phyloP scores from a whole-genome alignment of 2,329 filamentous ascomycete species.

The Elsinoe perseae region DNA sequence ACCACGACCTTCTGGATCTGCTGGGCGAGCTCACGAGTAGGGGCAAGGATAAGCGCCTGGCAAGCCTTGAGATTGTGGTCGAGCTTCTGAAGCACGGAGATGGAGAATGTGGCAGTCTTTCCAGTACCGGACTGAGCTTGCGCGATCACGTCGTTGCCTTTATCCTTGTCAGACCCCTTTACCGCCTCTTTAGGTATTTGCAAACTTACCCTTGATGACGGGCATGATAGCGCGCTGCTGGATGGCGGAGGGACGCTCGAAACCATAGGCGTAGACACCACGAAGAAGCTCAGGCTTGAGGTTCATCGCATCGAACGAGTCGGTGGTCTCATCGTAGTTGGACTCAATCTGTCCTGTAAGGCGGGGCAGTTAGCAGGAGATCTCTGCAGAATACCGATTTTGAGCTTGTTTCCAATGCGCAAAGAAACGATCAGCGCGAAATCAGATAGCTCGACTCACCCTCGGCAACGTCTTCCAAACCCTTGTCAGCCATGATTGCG shows the following conservation, averaged over 20 bases:
- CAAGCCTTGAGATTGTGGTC: constrained; percentile 90
- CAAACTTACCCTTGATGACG: constrained; percentile 87
- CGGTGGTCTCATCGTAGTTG: constrained; percentile 99
- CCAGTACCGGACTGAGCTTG: constrained; percentile 99
- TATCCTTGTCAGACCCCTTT: constrained; percentile 16
- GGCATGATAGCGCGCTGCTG: constrained; percentile 99
- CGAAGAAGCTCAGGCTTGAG: constrained; percentile 95
- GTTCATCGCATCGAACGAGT: constrained; percentile 98
- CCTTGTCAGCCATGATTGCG: constrained; percentile 99
- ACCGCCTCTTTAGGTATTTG: constrained; percentile 1
- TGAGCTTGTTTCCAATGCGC: constrained; percentile 6
- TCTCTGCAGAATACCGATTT: background rate
- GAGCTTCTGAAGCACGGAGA: constrained; percentile 98
- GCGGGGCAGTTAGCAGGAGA: constrained; percentile 5
- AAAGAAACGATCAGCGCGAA: background rate
- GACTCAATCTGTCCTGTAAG: constrained; percentile 92
- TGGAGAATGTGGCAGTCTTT: constrained; percentile 99
- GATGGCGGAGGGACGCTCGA: constrained; percentile 98
- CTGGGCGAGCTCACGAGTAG: constrained; percentile 95
- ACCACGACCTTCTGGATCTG: constrained; percentile 99
- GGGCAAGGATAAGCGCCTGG: constrained; percentile 94
- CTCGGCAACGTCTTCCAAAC: constrained; percentile 96
- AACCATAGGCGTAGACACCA: constrained; percentile 99
- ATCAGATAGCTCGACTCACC: constrained; percentile 52
- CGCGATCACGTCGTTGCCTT: constrained; percentile 96